phyloP scores from a whole-genome alignment of 2,329 filamentous ascomycete genomes.

The Colletotrichum orbiculare region DNA sequence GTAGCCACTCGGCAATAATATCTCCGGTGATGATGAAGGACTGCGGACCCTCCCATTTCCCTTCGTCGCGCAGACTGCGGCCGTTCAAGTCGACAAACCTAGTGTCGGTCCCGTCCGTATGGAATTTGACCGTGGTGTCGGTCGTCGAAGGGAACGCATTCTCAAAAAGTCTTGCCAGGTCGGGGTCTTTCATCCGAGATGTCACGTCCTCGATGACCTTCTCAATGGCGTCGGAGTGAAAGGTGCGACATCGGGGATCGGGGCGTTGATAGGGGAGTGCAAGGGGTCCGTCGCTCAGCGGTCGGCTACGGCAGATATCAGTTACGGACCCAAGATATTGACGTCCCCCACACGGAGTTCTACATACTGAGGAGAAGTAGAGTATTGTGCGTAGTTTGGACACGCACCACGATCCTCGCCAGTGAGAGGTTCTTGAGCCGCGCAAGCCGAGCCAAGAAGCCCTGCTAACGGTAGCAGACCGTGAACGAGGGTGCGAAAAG shows the following conservation, averaged over 20 bases:
- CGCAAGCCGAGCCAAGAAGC: constrained; percentile 37
- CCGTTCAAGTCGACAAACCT: constrained; percentile 43
- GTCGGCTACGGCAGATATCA: constrained; percentile 64
- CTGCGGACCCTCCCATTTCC: constrained; percentile 84
- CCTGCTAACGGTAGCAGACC: constrained; percentile 37
- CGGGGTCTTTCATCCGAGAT: constrained; percentile 81
- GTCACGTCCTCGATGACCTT: constrained; percentile 87
- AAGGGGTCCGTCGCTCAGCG: constrained; percentile 83
- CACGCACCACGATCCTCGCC: constrained; percentile 46
- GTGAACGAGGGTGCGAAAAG: constrained; percentile 20
- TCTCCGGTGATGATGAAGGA: constrained; percentile 95
- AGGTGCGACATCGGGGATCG: constrained; percentile 84
- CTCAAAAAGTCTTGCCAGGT: constrained; percentile 91
- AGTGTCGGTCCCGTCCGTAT: constrained; percentile 69
- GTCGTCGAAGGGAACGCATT: constrained; percentile 94
- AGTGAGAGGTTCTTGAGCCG: constrained; percentile 32
- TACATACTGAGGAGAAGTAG: constrained; percentile 51
- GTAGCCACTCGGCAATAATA: constrained; percentile 92
- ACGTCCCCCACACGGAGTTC: neutral
- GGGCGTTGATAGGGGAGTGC: constrained; percentile 89
- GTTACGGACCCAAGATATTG: neutral
- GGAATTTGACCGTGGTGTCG: constrained; percentile 90
- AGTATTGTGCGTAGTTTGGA: constrained; percentile 55
- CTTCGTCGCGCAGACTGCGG: constrained; percentile 57
- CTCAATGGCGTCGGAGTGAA: constrained; percentile 87